phyloP scores from a whole-genome alignment of 148 eudicot genomes.

The Rhododendron ovatum region DNA sequence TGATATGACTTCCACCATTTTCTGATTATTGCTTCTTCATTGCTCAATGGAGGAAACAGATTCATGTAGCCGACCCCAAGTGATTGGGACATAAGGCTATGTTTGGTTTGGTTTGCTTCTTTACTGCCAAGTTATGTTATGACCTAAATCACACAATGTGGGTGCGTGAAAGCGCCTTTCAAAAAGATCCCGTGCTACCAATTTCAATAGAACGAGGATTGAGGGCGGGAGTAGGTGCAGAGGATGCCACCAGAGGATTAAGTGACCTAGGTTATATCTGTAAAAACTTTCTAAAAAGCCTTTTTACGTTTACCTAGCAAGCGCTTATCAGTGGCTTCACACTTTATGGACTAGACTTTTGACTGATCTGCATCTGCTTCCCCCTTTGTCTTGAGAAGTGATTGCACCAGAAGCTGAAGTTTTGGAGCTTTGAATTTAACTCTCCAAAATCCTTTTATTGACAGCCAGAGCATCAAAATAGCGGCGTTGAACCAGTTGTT shows the following conservation, averaged over 20 bases:
- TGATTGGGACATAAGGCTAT: too few relatives aligned
- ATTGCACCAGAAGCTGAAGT: background rate
- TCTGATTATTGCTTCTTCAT: background rate
- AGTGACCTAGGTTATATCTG: background rate
- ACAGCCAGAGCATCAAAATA: conserved; percentile 53
- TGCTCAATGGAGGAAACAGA: too few relatives aligned
- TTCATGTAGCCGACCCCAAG: too few relatives aligned
- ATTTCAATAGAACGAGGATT: too few relatives aligned
- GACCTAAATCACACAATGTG: background rate
- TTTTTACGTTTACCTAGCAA: background rate
- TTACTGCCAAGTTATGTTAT: background rate
- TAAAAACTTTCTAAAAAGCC: background rate
- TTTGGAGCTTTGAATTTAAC: background rate
- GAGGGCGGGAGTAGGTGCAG: background rate
- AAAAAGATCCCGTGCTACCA: background rate
- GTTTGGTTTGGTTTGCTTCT: background rate
- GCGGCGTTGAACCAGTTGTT: conserved; percentile 50
- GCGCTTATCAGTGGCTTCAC: background rate
- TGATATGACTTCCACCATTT: background rate
- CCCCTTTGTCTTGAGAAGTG: background rate
- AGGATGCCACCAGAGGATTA: background rate
- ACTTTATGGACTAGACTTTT: background rate
- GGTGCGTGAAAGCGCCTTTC: background rate
- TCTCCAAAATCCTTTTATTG: conserved; percentile 6
- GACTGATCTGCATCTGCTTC: background rate